phyloP scores from a whole-genome alignment of 2,329 filamentous ascomycete species.

The Taxawa tesnikishii region DNA sequence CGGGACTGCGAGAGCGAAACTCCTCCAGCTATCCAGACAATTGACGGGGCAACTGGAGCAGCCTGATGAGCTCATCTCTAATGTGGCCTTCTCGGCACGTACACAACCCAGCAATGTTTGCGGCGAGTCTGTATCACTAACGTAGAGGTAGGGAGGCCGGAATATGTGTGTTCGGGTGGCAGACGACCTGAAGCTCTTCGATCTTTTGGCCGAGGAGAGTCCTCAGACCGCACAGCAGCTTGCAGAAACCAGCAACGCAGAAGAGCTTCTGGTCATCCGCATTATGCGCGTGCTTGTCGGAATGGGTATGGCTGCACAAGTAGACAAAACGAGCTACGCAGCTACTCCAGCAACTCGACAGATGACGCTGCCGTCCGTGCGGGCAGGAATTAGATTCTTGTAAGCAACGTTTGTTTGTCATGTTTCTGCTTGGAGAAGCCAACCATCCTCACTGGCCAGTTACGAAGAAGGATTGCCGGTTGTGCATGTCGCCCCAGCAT shows the following conservation, averaged over 20 bases:
- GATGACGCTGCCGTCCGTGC: neutral
- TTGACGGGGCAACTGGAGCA: neutral
- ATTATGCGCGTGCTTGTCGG: neutral
- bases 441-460: too few relatives aligned
- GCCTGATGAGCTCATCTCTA: neutral
- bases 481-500: too few relatives aligned
- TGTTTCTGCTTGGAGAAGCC: too few relatives aligned
- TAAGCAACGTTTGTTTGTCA: too few relatives aligned
- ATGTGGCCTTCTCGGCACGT: neutral
- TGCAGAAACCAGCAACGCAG: neutral
- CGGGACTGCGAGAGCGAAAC: neutral
- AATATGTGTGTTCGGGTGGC: neutral
- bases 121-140: neutral
- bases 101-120: neutral
- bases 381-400: neutral
- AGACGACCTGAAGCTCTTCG: constrained; percentile 1
- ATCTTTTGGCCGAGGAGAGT: neutral
- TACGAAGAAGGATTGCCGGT: too few relatives aligned
- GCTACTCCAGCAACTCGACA: neutral
- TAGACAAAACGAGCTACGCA: neutral
- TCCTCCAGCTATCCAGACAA: neutral
- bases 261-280: constrained; percentile 1
- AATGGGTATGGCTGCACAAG: neutral
- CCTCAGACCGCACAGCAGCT: neutral
- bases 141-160: neutral